A percentile compares a stretch with the other conserved stretches of the same genome.
These are phyloP conservation scores for Verbascum thapsus DNA, from an alignment of 257 asterid species.

Conservation along the genomic window DNA sequence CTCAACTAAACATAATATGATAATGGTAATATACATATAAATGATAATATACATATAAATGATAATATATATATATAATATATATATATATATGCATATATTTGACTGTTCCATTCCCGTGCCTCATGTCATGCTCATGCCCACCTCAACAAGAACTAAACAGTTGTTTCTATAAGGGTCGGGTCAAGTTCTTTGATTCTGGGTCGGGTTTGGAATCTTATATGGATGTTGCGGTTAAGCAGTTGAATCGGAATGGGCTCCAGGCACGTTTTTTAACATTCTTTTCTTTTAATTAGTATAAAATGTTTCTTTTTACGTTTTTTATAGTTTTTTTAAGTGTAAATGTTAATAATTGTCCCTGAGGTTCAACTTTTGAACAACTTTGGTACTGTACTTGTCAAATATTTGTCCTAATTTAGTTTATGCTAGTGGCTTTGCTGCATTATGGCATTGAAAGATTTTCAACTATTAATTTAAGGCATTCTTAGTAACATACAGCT, in stretches of 20 bases:
- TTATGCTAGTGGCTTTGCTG: too few species aligned
- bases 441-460: constrained; percentile 2
- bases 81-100: constrained; percentile 5
- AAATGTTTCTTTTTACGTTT: too few species aligned
- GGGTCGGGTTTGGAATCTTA: constrained; percentile 37
- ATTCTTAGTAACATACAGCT: too few species aligned
- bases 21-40: too few species aligned
- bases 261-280: constrained; percentile 67
- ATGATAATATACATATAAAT: too few species aligned
- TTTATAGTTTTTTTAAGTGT: not conserved
- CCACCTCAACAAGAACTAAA: not conserved
- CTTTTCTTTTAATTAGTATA: not conserved
- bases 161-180: constrained; percentile 36
- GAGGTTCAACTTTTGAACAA: constrained; percentile 2
- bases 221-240: constrained; percentile 81
- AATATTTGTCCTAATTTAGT: too few species aligned
- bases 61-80: too few species aligned
- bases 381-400: too few species aligned
- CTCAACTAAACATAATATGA: constrained; percentile 16
- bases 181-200: constrained; percentile 38
- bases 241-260: constrained; percentile 85
- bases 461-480: too few species aligned
- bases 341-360: not conserved
- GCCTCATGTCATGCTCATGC: constrained; percentile 22
- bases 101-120: constrained; percentile 34